A percentile compares a stretch with the other conserved stretches of the same genome.
These are phyloP conservation scores for Aureobasidium pullulans DNA, from an alignment of 2,329 filamentous ascomycete genomes.

Conservation along the genomic window DNA sequence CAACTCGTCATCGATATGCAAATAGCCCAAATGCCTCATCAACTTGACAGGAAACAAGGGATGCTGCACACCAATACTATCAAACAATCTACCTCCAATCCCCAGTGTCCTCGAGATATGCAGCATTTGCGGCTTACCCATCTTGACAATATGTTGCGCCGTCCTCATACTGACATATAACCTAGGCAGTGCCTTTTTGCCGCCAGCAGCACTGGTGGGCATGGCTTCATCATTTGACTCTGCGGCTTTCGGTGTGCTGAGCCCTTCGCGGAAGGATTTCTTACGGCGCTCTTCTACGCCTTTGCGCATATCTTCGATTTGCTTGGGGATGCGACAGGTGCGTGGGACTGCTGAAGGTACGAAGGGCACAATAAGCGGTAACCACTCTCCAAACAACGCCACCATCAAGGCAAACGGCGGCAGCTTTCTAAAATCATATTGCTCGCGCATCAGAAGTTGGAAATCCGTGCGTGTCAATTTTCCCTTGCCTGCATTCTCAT, in stretches of 20 bases:
- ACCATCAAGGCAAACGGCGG: slow-evolving; percentile 72
- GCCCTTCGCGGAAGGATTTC: slow-evolving; percentile 2
- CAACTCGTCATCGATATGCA: slow-evolving; percentile 64
- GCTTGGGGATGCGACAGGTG: slow-evolving; percentile 74
- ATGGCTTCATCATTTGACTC: slow-evolving; percentile 42
- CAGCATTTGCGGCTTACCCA: slow-evolving; percentile 27
- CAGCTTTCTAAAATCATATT: slow-evolving; percentile 67
- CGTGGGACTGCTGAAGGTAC: slow-evolving; percentile 67
- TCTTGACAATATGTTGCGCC: neutral
- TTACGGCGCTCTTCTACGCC: slow-evolving; percentile 28
- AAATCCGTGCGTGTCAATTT: slow-evolving; percentile 57
- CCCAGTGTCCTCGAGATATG: slow-evolving; percentile 36
- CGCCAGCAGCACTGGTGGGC: slow-evolving; percentile 39
- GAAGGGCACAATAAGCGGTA: slow-evolving; percentile 68
- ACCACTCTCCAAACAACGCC: slow-evolving; percentile 75
- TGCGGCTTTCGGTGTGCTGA: neutral
- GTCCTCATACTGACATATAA: neutral
- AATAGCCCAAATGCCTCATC: slow-evolving; percentile 52
- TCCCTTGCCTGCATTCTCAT: neutral
- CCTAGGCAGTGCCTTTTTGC: neutral
- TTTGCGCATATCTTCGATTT: slow-evolving; percentile 55
- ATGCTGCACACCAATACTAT: slow-evolving; percentile 38
- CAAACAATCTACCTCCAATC: slow-evolving; percentile 32
- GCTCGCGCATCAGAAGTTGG: slow-evolving; percentile 61
- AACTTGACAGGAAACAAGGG: slow-evolving; percentile 48